A percentile compares a stretch with the other conserved stretches of the same genome.
Conservation (phyloP, 1,284 basidiomycete species). For the Chiua sp. region DNA sequence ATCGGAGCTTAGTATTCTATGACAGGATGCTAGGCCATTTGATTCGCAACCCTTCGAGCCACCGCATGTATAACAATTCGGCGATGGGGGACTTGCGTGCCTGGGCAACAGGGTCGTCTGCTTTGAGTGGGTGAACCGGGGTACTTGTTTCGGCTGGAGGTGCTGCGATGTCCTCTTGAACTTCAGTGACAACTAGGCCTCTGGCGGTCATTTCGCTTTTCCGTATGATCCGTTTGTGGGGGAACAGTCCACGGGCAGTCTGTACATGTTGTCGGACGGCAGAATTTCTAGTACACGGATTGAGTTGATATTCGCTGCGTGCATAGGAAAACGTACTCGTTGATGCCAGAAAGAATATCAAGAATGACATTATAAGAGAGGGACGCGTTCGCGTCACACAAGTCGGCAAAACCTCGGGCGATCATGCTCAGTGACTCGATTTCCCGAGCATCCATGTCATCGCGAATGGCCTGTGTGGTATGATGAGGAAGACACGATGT, state of each 20-base stretch:
- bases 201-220: constrained; percentile 83
- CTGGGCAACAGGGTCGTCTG: constrained; percentile 42
- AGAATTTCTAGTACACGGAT: constrained; percentile 55
- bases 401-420: constrained; percentile 85
- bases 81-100: constrained; percentile 83
- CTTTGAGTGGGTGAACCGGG: constrained; percentile 35
- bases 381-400: constrained; percentile 82
- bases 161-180: constrained; percentile 68
- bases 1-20: constrained; percentile 7
- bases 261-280: constrained; percentile 81
- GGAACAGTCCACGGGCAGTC: constrained; percentile 72
- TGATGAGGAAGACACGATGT: constrained; percentile 15
- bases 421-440: constrained; percentile 92
- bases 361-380: constrained; percentile 87
- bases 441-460: constrained; percentile 87
- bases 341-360: constrained; percentile 90
- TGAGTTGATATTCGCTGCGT: neutral
- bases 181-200: constrained; percentile 79
- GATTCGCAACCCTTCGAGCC: constrained; percentile 90
- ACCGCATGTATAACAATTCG: constrained; percentile 93
- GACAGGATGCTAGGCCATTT: constrained; percentile 83
- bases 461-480: constrained; percentile 65
- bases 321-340: constrained; percentile 66
- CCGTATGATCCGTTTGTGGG: constrained; percentile 77
- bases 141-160: constrained; percentile 44